Evolutionary conservation across 1,284 basidiomycete genomes (phyloP).

Genomic region (Cryptococcus depauperatus): DNA sequence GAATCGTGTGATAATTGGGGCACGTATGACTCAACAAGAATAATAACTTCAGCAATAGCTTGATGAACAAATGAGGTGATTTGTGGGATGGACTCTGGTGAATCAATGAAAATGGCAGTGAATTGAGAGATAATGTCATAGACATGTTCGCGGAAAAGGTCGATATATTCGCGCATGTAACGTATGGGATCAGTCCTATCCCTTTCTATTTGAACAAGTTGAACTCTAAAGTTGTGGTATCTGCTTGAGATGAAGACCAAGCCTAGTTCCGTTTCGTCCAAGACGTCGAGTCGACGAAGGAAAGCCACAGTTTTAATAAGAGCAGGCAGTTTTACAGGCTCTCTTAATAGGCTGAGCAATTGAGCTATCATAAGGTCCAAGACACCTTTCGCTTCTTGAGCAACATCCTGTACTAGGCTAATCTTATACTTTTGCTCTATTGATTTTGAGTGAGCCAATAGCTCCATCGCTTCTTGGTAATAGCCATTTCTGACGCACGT

Average conservation of each 20-base stretch:
- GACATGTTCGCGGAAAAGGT: constrained; percentile 82
- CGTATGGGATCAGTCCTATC: constrained; percentile 59
- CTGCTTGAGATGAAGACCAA: constrained; percentile 62
- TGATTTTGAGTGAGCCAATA: constrained; percentile 58
- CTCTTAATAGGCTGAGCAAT: constrained; percentile 68
- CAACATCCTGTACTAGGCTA: constrained; percentile 52
- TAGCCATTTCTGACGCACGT: constrained; percentile 85
- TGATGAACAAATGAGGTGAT: constrained; percentile 53
- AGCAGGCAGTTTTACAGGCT: constrained; percentile 76
- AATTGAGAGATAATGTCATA: constrained; percentile 87
- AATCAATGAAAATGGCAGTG: constrained; percentile 65
- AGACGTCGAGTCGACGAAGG: constrained; percentile 64
- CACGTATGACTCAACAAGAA: constrained; percentile 44
- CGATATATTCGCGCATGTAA: constrained; percentile 78
- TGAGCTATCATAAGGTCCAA: constrained; percentile 50
- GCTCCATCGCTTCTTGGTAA: constrained; percentile 80
- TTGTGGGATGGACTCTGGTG: constrained; percentile 7
- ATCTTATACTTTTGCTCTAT: constrained; percentile 49
- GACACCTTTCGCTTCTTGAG: constrained; percentile 65
- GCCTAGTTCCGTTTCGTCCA: constrained; percentile 58
- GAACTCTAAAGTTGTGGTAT: constrained; percentile 50
- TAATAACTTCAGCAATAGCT: constrained; percentile 53
- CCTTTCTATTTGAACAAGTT: constrained; percentile 42
- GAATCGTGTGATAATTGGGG: constrained; percentile 52
- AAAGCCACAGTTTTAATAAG: constrained; percentile 81